Evolutionary conservation across 208 protist genomes (phyloP).

Genomic region (Kentomonas sorsogonicus): DNA sequence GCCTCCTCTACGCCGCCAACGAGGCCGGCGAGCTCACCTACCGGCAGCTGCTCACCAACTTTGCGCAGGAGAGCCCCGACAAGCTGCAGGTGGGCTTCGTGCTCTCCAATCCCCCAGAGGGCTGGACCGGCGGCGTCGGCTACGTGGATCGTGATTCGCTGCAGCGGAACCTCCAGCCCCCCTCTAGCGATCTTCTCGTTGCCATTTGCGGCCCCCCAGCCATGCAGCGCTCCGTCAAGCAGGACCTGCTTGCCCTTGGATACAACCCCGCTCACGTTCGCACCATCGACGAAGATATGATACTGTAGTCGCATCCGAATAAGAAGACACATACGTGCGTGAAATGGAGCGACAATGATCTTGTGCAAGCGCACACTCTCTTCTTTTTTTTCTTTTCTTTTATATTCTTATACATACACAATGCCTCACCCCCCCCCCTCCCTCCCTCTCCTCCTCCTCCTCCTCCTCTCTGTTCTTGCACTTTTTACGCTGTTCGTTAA

Average conservation of each 20-base stretch:
- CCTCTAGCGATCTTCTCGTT: no score
- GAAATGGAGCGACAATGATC: no score
- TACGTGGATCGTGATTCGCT: slow-evolving; percentile 36
- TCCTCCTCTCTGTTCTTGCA: no score
- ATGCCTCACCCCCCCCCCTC: no score
- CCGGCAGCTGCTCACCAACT: slow-evolving; percentile 26
- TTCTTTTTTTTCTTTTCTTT: slow-evolving; percentile 9
- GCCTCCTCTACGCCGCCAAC: slow-evolving; percentile 57
- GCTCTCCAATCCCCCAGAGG: slow-evolving; percentile 43
- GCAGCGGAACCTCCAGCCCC: slow-evolving; percentile 30
- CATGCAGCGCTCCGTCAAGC: no score
- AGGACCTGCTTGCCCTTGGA: no score
- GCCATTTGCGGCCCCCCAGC: no score
- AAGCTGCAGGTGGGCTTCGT: slow-evolving; percentile 46
- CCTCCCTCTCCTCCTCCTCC: no score
- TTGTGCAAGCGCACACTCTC: slow-evolving; percentile 1
- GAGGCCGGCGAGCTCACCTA: slow-evolving; percentile 59
- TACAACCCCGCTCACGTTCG: slow-evolving; percentile 52
- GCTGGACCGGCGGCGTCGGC: slow-evolving; percentile 61
- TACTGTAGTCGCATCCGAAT: slow-evolving; percentile 25
- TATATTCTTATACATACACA: neutral
- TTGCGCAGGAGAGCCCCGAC: slow-evolving; percentile 29
- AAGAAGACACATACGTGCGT: no score
- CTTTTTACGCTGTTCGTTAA: no score
- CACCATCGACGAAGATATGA: slow-evolving; percentile 55